Evolutionary conservation across 768 basidiomycete species (phyloP).

Genomic region (Leccinellum albellum): DNA sequence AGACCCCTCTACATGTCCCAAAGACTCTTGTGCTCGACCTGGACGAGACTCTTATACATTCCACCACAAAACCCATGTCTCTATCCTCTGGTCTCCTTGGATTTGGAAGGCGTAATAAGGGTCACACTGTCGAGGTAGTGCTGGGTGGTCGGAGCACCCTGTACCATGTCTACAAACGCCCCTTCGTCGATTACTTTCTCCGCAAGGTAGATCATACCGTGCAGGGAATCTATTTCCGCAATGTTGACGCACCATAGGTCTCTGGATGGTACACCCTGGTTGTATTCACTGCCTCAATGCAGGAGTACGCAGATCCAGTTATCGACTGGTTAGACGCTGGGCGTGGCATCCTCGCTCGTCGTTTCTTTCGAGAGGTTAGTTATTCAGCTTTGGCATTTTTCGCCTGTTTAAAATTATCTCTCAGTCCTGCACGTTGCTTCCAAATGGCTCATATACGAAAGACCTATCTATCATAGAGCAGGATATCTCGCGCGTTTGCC

Average conservation of each 20-base stretch:
- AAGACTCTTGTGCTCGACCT: slow-evolving; percentile 97
- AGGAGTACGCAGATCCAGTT: slow-evolving; percentile 98
- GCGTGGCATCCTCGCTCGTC: slow-evolving; percentile 81
- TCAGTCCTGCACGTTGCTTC: slow-evolving; percentile 88
- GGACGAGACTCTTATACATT: slow-evolving; percentile 98
- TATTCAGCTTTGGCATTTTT: background rate
- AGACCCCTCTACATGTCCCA: slow-evolving; percentile 72
- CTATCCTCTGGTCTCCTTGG: slow-evolving; percentile 51
- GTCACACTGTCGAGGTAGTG: slow-evolving; percentile 90
- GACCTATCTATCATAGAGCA: slow-evolving; percentile 83
- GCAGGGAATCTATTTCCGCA: background rate
- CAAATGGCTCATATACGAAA: slow-evolving; percentile 93
- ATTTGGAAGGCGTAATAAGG: slow-evolving; percentile 55
- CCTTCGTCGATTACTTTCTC: slow-evolving; percentile 93
- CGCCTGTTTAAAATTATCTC: background rate
- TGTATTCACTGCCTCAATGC: slow-evolving; percentile 98
- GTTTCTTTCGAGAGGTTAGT: slow-evolving; percentile 89
- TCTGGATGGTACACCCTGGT: slow-evolving; percentile 98
- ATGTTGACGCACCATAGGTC: slow-evolving; percentile 53
- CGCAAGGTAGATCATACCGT: slow-evolving; percentile 59
- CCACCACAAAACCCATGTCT: slow-evolving; percentile 77
- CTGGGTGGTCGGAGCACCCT: slow-evolving; percentile 83
- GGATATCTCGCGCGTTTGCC: slow-evolving; percentile 89
- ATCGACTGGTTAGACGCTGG: slow-evolving; percentile 99
- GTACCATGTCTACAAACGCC: slow-evolving; percentile 98